Conservation (phyloP, 1,284 basidiomycete genomes). For the Sporisorium scitamineum region DNA sequence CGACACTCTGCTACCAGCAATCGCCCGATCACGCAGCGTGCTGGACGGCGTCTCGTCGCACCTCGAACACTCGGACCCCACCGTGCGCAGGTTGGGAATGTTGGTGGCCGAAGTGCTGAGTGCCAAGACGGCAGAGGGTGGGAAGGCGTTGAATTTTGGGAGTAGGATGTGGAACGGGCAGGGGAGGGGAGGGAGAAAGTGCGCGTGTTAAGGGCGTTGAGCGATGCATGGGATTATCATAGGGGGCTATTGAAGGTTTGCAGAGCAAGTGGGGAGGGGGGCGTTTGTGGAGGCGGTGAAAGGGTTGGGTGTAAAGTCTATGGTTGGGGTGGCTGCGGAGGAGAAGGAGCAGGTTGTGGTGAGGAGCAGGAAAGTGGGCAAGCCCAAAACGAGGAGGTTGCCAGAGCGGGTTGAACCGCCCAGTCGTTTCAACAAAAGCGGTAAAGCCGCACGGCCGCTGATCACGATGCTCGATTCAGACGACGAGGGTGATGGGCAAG, state of each 20-base stretch:
- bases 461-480: slow-evolving; percentile 41
- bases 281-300: slow-evolving; percentile 5
- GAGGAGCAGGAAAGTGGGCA: neutral
- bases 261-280: too few species aligned
- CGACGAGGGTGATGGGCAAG: neutral
- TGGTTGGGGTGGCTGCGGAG: neutral
- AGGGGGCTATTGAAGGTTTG: neutral
- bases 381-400: slow-evolving; percentile 12
- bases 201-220: slow-evolving; percentile 57
- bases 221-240: slow-evolving; percentile 25
- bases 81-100: slow-evolving; percentile 91
- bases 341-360: neutral
- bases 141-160: slow-evolving; percentile 80
- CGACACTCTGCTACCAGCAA: slow-evolving; percentile 32
- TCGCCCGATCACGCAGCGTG: slow-evolving; percentile 75
- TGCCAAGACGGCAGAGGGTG: slow-evolving; percentile 5
- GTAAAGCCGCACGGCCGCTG: slow-evolving; percentile 14
- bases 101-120: slow-evolving; percentile 79
- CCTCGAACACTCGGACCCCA: slow-evolving; percentile 74
- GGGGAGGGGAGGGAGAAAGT: slow-evolving; percentile 74
- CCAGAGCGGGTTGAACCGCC: slow-evolving; percentile 18
- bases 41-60: slow-evolving; percentile 81
- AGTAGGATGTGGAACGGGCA: slow-evolving; percentile 81
- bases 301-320: slow-evolving; percentile 2
- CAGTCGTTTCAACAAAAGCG: neutral